Evolutionary conservation across 2,329 filamentous ascomycete species (phyloP), one percentile per base, ranked within the genome.

Genomic region (Didymella glomerata): DNA sequence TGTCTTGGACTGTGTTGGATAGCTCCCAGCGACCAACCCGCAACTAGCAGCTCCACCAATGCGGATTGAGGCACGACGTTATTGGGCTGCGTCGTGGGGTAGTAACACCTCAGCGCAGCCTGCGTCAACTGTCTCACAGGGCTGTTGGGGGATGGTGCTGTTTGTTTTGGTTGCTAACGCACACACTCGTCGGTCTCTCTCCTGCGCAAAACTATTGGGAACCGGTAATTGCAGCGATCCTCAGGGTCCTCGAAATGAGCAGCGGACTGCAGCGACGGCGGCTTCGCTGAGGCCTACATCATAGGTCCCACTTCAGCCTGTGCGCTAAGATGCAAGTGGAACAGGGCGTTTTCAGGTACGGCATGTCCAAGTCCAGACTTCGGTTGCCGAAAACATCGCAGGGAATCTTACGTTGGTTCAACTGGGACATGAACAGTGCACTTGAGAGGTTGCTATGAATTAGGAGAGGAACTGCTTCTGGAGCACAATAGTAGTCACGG

Each of bases 1-100:
- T 51, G 49, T 44, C 44, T 53, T 52, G 54, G 44, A 49, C 56
- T 18, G 51, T 52, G 51, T 52, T 60, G 57, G 56, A 60, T 56
- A 52, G 57, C 57, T 51, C 42, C 57, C 53, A 50, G 11, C 44
- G 10, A 38, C 48, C 53, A 49, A 34, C 44, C 46, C 41, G 50
- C n/a, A 16, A 45, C 32, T 60, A 49, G 51, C 49, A 45, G 51
- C 51, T 55, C 50, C 48, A 53, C 57, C 57, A 56, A 52, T 48
- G 45, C 46, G 20, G 38, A 41, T 49, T 53, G 14, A 48, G 9
- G 32, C 51, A 48, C 50, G 24, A 54, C 50, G 44, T 41, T 27
- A 40, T 51, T 53, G 49, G 45, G 47, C 51, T 36, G 52, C 42
- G 46, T 49, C 52, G 57, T 52, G 57, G 57, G 52, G 42, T 48